These are phyloP conservation scores for Cutaneotrichosporon daszewskae DNA, from an alignment of 1,284 basidiomycete genomes.

Conservation along the genomic window DNA sequence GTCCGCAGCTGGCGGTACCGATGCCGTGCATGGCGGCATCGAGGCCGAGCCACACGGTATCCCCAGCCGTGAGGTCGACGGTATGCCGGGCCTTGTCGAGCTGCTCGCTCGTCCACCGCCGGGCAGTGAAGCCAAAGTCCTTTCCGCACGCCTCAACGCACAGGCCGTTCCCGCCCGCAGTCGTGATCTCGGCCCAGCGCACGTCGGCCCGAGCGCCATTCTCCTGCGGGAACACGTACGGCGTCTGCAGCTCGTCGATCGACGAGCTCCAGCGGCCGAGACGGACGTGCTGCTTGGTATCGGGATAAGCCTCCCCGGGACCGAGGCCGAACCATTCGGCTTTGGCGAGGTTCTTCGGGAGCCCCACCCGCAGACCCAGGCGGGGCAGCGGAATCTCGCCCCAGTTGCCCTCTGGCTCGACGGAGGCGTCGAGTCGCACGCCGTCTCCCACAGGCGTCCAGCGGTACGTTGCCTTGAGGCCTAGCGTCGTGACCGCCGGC, in stretches of 20 bases:
- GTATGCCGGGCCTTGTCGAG: slow-evolving; percentile 16
- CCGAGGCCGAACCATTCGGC: slow-evolving; percentile 16
- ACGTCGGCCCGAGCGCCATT: slow-evolving; percentile 16
- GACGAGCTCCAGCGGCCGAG: slow-evolving; percentile 4
- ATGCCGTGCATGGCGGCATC: slow-evolving; percentile 15
- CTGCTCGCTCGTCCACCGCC: slow-evolving; percentile 17
- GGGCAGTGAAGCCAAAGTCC: slow-evolving; percentile 10
- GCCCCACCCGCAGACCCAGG: slow-evolving; percentile 15
- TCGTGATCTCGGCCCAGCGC: slow-evolving; percentile 7
- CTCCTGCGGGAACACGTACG: slow-evolving; percentile 23
- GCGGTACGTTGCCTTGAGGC: slow-evolving; percentile 10
- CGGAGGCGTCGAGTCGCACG: neutral
- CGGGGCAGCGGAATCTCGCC: slow-evolving; percentile 10
- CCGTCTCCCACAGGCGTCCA: too few species aligned
- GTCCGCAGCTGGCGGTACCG: slow-evolving; percentile 19
- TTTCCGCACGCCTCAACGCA: neutral
- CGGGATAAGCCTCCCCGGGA: slow-evolving; percentile 17
- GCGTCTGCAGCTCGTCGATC: slow-evolving; percentile 20
- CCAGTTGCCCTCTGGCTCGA: slow-evolving; percentile 13
- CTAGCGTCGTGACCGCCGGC: slow-evolving; percentile 6
- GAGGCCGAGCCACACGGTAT: slow-evolving; percentile 19
- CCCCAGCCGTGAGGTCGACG: slow-evolving; percentile 12
- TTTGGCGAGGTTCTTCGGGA: slow-evolving; percentile 3
- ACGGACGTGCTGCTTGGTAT: slow-evolving; percentile 10
- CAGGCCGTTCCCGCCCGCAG: neutral